Conservation (phyloP, 768 basidiomycete species). For the Hydnum rufescens region DNA sequence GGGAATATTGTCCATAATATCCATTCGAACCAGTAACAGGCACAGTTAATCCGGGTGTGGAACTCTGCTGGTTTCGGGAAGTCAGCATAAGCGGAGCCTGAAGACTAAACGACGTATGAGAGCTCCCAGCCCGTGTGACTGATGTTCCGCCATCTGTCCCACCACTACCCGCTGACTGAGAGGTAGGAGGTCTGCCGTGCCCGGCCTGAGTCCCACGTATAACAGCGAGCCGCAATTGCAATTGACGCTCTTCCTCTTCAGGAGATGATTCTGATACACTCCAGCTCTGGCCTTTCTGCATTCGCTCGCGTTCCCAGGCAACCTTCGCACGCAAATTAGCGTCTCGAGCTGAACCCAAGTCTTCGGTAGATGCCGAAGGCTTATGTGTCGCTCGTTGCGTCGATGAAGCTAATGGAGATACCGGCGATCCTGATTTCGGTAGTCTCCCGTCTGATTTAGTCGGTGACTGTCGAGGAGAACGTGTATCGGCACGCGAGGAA, state of each 20-base stretch:
- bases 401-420: not conserved
- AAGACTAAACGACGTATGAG: not conserved
- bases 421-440: not conserved
- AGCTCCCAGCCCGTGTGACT: not conserved
- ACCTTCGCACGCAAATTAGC: not conserved
- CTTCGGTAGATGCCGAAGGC: not conserved
- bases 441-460: no score
- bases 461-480: not conserved
- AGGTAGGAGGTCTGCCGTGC: no score
- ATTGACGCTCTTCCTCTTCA: not conserved
- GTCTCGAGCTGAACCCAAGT: not conserved
- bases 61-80: not conserved
- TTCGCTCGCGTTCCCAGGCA: not conserved
- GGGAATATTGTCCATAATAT: not conserved
- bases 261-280: not conserved
- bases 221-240: not conserved
- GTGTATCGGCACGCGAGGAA: not conserved
- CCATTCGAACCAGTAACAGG: not conserved
- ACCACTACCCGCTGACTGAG: not conserved
- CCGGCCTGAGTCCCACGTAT: not conserved
- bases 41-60: not conserved
- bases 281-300: conserved; percentile 2
- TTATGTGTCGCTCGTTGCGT: not conserved
- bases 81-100: not conserved
- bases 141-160: not conserved